Evolutionary conservation across 305 asterid species (phyloP).

Genomic region (Plantago rigida): DNA sequence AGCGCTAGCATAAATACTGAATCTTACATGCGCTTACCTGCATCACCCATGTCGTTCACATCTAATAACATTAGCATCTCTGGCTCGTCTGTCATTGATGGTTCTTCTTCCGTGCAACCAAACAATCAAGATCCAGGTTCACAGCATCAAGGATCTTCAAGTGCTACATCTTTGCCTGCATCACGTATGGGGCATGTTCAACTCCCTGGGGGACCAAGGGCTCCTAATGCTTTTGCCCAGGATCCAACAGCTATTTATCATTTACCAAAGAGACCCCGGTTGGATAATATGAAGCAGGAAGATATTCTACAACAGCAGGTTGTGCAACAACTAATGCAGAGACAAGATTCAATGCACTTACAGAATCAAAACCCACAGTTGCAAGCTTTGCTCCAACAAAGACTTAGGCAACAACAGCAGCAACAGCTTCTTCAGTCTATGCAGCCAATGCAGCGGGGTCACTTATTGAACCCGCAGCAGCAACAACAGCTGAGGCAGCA

Average conservation of each 20-base stretch:
- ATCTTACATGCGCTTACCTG: slow-evolving; percentile 78
- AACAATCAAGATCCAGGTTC: slow-evolving; percentile 54
- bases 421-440: slow-evolving; percentile 28
- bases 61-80: slow-evolving; percentile 74
- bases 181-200: slow-evolving; percentile 66
- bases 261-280: slow-evolving; percentile 78
- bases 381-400: slow-evolving; percentile 76
- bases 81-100: slow-evolving; percentile 75
- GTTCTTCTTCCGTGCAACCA: slow-evolving; percentile 59
- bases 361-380: slow-evolving; percentile 70
- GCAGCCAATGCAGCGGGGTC: slow-evolving; percentile 30
- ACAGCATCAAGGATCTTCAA: slow-evolving; percentile 66
- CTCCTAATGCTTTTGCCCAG: slow-evolving; percentile 55
- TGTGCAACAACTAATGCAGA: slow-evolving; percentile 66
- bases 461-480: slow-evolving; percentile 33
- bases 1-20: slow-evolving; percentile 80
- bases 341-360: slow-evolving; percentile 65
- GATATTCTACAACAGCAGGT: slow-evolving; percentile 74
- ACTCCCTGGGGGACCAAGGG: slow-evolving; percentile 51
- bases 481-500: slow-evolving; percentile 47
- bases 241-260: slow-evolving; percentile 54
- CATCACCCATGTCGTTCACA: slow-evolving; percentile 86
- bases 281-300: slow-evolving; percentile 76
- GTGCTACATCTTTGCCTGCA: slow-evolving; percentile 63
- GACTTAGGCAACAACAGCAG: slow-evolving; percentile 57